Percentiles rank a stretch among this genome's conserved stretches.
Evolutionary conservation across 2,329 filamentous ascomycete genomes (phyloP).

Genomic region (Fusarium verrucosum): DNA sequence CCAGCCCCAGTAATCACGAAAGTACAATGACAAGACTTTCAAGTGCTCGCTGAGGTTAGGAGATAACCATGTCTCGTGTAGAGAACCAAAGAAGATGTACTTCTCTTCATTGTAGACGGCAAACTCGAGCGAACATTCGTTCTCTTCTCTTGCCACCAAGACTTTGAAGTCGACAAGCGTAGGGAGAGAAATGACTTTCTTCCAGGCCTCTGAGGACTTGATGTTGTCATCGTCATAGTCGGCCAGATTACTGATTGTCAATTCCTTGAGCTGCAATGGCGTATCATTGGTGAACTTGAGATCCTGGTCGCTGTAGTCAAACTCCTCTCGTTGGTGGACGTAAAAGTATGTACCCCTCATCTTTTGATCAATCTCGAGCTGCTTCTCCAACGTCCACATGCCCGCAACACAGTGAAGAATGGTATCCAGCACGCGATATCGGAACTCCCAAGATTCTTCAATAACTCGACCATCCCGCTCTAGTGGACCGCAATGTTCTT

Average conservation of each 20-base stretch:
- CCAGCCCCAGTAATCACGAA: conserved; percentile 52
- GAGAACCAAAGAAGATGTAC: conserved; percentile 31
- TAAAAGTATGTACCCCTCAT: not conserved
- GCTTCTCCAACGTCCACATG: conserved; percentile 16
- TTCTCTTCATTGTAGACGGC: not conserved
- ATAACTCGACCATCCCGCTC: fast-evolving
- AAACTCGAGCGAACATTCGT: not conserved
- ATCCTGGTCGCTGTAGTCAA: not conserved
- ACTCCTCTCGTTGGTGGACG: fast-evolving
- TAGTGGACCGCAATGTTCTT: conserved; percentile 5
- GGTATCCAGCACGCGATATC: conserved; percentile 27
- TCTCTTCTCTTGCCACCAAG: not conserved
- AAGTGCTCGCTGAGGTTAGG: conserved; percentile 35
- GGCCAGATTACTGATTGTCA: conserved; percentile 27
- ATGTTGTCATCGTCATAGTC: conserved; percentile 1
- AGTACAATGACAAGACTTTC: conserved; percentile 52
- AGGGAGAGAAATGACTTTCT: not conserved
- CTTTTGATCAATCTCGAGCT: conserved; percentile 1
- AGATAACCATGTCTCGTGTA: conserved; percentile 39
- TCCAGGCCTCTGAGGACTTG: conserved; percentile 1
- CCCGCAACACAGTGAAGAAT: conserved; percentile 26
- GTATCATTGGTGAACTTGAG: not conserved
- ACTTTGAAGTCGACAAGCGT: conserved; percentile 14
- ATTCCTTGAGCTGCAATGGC: not conserved
- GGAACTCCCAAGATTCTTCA: conserved; percentile 17